A percentile compares a stretch with the other conserved stretches of the same genome.
These are phyloP conservation scores for Artemisia annua DNA, from an alignment of 129 eudicot genomes.

Conservation along the genomic window DNA sequence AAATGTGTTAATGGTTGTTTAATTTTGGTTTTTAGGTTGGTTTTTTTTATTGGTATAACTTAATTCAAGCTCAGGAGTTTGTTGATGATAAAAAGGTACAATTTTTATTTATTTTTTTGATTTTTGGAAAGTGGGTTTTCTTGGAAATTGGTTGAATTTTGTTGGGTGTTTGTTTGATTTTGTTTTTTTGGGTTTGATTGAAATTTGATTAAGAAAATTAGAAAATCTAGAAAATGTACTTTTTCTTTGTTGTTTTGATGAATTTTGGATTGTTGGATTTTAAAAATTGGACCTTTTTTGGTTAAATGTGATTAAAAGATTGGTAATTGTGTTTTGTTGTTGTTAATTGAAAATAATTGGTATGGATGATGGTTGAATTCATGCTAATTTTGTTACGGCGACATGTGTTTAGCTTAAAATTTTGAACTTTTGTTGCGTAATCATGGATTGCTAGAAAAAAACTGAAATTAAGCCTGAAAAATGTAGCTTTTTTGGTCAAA, in stretches of 20 bases:
- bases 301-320: too few relatives aligned
- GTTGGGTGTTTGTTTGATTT: too few relatives aligned
- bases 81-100: constrained; percentile 65
- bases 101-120: constrained; percentile 19
- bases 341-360: constrained; percentile 2
- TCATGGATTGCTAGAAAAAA: constrained; percentile 6
- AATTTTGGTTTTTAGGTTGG: constrained; percentile 31
- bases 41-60: constrained; percentile 28
- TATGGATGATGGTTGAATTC: neutral
- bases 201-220: too few relatives aligned
- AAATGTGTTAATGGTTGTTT: constrained; percentile 37
- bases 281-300: too few relatives aligned
- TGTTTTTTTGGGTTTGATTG: too few relatives aligned
- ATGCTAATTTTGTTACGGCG: neutral
- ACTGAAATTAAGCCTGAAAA: constrained; percentile 10
- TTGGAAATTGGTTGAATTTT: neutral
- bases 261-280: too few relatives aligned
- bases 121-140: constrained; percentile 27
- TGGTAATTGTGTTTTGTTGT: constrained; percentile 15
- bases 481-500: constrained; percentile 13
- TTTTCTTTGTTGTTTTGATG: too few relatives aligned
- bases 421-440: constrained; percentile 9
- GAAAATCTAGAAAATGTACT: too few relatives aligned
- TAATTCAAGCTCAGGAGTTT: constrained; percentile 42
- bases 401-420: neutral